Percentiles rank a stretch among this genome's conserved stretches.
Conservation (phyloP, 257 asterid species). For the Scutellaria baicalensis region DNA sequence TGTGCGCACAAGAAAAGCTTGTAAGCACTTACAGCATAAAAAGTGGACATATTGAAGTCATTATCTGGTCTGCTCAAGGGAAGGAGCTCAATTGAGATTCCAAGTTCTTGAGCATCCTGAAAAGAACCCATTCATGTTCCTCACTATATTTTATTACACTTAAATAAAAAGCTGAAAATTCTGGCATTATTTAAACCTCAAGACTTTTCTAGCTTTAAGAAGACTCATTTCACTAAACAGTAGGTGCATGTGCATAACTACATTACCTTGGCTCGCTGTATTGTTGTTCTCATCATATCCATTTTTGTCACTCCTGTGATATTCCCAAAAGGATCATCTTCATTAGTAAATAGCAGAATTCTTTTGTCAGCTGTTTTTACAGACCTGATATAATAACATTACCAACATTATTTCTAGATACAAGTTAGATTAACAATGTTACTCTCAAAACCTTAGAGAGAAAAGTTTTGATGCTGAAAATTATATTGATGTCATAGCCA, state of each 20-base stretch:
- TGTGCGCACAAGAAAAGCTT: not conserved
- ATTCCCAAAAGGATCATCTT: slow-evolving; percentile 93
- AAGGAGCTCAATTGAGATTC: slow-evolving; percentile 81
- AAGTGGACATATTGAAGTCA: slow-evolving; percentile 68
- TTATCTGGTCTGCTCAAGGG: slow-evolving; percentile 73
- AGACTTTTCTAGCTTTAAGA: slow-evolving; percentile 16
- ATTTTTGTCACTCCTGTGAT: slow-evolving; percentile 74
- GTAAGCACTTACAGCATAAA: slow-evolving; percentile 68
- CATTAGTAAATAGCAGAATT: slow-evolving; percentile 81
- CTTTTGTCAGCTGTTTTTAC: slow-evolving; percentile 77
- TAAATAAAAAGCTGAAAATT: not conserved
- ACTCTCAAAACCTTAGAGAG: not conserved
- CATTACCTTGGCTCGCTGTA: slow-evolving; percentile 90
- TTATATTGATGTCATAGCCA: not conserved
- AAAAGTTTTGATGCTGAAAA: not conserved
- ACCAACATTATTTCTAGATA: slow-evolving; percentile 5
- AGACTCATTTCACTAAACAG: not conserved
- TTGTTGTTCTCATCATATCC: slow-evolving; percentile 92
- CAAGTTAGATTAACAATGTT: not conserved
- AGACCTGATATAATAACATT: slow-evolving; percentile 46
- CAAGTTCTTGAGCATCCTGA: slow-evolving; percentile 97
- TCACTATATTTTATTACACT: not conserved
- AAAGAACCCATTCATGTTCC: slow-evolving; percentile 9
- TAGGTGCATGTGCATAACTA: slow-evolving; percentile 7
- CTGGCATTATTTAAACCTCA: not conserved